Evolutionary conservation across 371 early-diverging fungal genomes (phyloP), one percentile per base, ranked within the genome.

Genomic region (Smittium culicis): DNA sequence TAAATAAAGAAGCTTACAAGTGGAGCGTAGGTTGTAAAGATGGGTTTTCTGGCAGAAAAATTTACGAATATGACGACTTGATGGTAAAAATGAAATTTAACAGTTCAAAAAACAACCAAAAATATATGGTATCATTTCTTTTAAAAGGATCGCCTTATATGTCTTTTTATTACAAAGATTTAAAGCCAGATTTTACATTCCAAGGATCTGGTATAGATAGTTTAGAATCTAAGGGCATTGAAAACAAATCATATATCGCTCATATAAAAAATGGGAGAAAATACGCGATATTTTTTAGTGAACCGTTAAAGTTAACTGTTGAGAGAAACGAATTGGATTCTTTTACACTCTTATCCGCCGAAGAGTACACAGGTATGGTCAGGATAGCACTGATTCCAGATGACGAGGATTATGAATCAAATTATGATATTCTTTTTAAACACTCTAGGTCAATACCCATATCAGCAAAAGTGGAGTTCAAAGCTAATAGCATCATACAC

Each of bases 61-160:
- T 68, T 1, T 1, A 29, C 33, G 1, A 31, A 11, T 35, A 55
- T 35, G 69, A 68, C 64, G 69, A 68, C 29, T n/a, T 65, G 28
- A 65, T 57, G 1, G 65, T 45, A 2, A 64, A 60, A 11, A 61
- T 61, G 32, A 25, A 16, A 59, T 65, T 2, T 59, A 66, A 0
- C 45, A 20, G 5, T 5, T 45, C 25, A 20, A 20, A 16, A 25
- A 25, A 57, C 5, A 25, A 25, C 8, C 11, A 14, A 57, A 57
- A 16, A 68, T 67, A 56, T 77, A 70, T 62, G 30, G 30, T 5
- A 8, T 14, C 29, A 35, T 29, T 8, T 20, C 8, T 62, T 62
- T 5, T 62, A 5, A 62, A 62, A 35, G 62, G 62, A 11, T 62
- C 62, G 2, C 62, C 62, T 28, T 62, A 62, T 31, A 34, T 62